Conservation (phyloP, 495 filamentous ascomycete species). For the Penicillium atrosanguineum region DNA sequence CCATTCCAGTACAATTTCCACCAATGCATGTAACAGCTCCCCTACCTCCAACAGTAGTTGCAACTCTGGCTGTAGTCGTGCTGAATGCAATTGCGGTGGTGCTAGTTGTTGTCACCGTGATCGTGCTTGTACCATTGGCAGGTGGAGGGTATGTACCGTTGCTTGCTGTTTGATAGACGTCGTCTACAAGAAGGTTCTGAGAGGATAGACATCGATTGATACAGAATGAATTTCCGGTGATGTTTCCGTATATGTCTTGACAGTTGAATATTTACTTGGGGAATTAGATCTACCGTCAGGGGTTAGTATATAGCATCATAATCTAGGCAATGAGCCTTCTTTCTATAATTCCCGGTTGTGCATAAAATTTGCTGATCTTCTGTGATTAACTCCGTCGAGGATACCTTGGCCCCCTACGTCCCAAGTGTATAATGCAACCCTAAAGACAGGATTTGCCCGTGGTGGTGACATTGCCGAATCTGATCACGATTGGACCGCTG, state of each 20-base stretch:
- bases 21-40: slow-evolving; percentile 12
- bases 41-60: slow-evolving; percentile 1
- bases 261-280: slow-evolving; percentile 19
- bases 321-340: too few relatives aligned
- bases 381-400: neutral
- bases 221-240: slow-evolving; percentile 18
- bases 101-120: neutral
- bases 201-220: slow-evolving; percentile 13
- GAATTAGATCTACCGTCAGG: slow-evolving; percentile 9
- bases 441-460: slow-evolving; percentile 7
- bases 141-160: slow-evolving; percentile 2
- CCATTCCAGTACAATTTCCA: neutral
- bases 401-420: slow-evolving; percentile 1
- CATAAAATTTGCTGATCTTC: neutral
- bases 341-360: too few relatives aligned
- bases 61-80: too few relatives aligned
- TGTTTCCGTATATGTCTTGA: slow-evolving; percentile 15
- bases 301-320: neutral
- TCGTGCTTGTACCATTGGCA: neutral
- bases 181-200: slow-evolving; percentile 4
- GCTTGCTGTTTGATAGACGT: slow-evolving; percentile 10
- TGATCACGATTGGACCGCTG: neutral
- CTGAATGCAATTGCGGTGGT: slow-evolving; percentile 1
- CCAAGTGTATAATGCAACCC: slow-evolving; percentile 16
- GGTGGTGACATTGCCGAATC: slow-evolving; percentile 11